Conservation (phyloP, 108 stramenopile genomes). For the Craspedostauros australis region DNA sequence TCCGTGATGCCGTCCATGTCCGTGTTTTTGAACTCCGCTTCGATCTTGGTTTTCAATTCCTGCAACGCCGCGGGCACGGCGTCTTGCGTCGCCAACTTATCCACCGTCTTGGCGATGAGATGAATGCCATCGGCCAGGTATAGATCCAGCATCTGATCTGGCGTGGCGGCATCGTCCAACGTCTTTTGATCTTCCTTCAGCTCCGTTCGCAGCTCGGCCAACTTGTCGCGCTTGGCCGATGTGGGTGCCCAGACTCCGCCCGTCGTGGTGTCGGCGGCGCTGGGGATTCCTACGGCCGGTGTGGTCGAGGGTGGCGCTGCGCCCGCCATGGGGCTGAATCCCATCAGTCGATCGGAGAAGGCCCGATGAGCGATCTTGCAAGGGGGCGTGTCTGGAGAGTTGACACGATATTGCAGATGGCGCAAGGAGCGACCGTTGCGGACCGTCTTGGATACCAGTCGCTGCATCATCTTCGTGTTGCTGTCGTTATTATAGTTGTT, state of each 20-base stretch:
- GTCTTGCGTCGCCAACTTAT: constrained; percentile 14
- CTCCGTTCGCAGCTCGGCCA: constrained; percentile 55
- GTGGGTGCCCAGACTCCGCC: constrained; percentile 89
- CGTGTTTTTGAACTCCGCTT: neutral
- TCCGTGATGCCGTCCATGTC: neutral
- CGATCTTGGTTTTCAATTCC: constrained; percentile 4
- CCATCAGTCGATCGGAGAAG: constrained; percentile 59
- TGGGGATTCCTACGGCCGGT: constrained; percentile 21
- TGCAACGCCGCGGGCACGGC: neutral
- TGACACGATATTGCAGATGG: neutral
- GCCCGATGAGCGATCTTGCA: neutral
- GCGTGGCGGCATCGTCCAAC: constrained; percentile 64
- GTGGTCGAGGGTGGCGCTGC: neutral
- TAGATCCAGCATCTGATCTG: constrained; percentile 64
- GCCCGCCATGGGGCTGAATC: constrained; percentile 82
- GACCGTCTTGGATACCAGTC: too few species aligned
- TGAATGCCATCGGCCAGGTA: constrained; percentile 76
- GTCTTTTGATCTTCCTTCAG: constrained; percentile 44
- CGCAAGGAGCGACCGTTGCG: too few species aligned
- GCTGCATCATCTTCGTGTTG: too few species aligned
- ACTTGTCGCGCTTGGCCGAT: constrained; percentile 77
- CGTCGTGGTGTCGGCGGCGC: constrained; percentile 42
- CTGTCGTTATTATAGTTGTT: too few species aligned
- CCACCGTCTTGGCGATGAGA: constrained; percentile 44
- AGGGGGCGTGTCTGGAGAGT: neutral